These are phyloP conservation scores for Tricladium varicosporioides DNA, from an alignment of 2,329 filamentous ascomycete genomes.

Conservation along the genomic window DNA sequence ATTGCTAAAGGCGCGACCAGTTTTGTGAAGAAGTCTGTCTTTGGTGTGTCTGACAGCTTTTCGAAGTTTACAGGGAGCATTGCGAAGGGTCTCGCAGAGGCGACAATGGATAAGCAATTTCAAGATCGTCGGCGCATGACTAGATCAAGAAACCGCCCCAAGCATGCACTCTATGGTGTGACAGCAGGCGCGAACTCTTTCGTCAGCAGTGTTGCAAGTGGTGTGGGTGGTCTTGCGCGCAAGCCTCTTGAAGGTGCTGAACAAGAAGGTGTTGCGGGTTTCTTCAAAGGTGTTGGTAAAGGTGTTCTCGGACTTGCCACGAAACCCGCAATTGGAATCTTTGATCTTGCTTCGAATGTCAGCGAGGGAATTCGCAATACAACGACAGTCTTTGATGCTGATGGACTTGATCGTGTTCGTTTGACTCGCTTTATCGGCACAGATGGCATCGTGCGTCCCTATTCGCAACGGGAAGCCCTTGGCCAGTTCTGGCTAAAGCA, in stretches of 20 bases:
- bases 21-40: conserved; percentile 98
- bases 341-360: conserved; percentile 95
- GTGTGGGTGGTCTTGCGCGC: conserved; percentile 86
- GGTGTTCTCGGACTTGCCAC: conserved; percentile 91
- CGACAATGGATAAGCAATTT: conserved; percentile 97
- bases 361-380: conserved; percentile 98
- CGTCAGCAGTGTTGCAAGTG: conserved; percentile 86
- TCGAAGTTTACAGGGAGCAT: conserved; percentile 97
- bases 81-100: conserved; percentile 92
- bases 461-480: conserved; percentile 89
- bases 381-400: conserved; percentile 94
- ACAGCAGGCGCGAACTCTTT: conserved; percentile 94
- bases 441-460: conserved; percentile 92
- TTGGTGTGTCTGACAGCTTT: conserved; percentile 95
- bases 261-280: conserved; percentile 88
- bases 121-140: conserved; percentile 95
- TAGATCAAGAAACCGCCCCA: conserved; percentile 86
- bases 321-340: conserved; percentile 93
- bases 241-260: conserved; percentile 96
- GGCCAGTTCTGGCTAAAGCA: conserved; percentile 99
- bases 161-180: conserved; percentile 95
- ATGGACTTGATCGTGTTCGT: conserved; percentile 92
- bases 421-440: conserved; percentile 86
- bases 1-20: conserved; percentile 96
- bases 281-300: conserved; percentile 97